phyloP scores from a whole-genome alignment of 192 early-diverging fungal species.

The Coemansia sp. region DNA sequence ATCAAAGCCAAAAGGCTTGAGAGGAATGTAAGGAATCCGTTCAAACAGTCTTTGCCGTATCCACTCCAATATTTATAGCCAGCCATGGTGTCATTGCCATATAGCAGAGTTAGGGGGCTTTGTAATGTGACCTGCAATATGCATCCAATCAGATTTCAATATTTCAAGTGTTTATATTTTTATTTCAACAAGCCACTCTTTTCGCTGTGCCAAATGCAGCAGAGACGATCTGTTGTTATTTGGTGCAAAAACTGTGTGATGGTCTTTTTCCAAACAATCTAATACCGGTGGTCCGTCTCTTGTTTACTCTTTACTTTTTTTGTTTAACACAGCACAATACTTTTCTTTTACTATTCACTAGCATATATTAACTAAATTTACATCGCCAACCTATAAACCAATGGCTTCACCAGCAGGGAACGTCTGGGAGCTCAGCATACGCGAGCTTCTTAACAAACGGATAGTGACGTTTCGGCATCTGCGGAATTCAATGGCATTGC shows the following conservation, averaged over 20 bases:
- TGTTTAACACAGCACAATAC: neutral
- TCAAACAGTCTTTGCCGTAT: neutral
- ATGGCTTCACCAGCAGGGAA: conserved; percentile 45
- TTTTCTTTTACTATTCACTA: neutral
- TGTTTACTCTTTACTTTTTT: neutral
- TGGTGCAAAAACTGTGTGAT: too few relatives aligned
- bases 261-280: too few relatives aligned
- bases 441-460: conserved; percentile 53
- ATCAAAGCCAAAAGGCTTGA: conserved; percentile 44
- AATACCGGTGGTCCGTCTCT: neutral
- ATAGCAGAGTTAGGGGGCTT: neutral
- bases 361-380: neutral
- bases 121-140: neutral
- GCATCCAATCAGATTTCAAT: neutral
- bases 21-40: conserved; percentile 18
- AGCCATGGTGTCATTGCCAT: neutral
- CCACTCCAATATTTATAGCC: conserved; percentile 7
- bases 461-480: conserved; percentile 57
- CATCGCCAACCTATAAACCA: neutral
- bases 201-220: too few relatives aligned
- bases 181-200: neutral
- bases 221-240: too few relatives aligned
- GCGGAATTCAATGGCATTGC: conserved; percentile 46
- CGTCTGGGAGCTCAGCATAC: conserved; percentile 55
- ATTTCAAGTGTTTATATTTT: neutral